Conservation (phyloP, 208 protist genomes). For the Leishmania lainsoni region DNA sequence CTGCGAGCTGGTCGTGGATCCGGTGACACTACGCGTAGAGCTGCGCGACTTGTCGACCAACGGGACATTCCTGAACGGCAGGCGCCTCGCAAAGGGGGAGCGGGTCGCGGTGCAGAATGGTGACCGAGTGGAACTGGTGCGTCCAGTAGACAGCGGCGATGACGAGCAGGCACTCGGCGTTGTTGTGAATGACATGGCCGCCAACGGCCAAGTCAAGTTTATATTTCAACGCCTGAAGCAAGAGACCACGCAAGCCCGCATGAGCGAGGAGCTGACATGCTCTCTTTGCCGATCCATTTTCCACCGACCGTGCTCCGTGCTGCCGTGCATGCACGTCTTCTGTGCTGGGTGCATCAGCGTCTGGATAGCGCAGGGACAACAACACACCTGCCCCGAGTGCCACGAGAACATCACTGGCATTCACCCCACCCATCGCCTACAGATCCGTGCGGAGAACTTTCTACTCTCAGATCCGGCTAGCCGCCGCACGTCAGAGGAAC, state of each 20-base stretch:
- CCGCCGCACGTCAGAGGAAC: constrained; percentile 44
- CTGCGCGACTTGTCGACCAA: constrained; percentile 79
- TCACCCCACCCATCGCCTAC: constrained; percentile 80
- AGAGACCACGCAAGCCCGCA: constrained; percentile 34
- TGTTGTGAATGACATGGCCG: background rate
- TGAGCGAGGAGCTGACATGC: constrained; percentile 81
- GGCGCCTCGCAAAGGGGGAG: constrained; percentile 45
- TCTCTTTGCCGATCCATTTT: constrained; percentile 69
- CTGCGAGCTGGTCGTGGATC: constrained; percentile 69
- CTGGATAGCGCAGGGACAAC: constrained; percentile 41
- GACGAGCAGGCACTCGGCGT: too few relatives aligned
- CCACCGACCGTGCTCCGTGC: constrained; percentile 69
- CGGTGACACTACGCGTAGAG: constrained; percentile 50
- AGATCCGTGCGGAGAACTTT: constrained; percentile 73
- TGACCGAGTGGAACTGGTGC: constrained; percentile 54
- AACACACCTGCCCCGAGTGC: constrained; percentile 73
- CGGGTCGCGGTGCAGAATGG: constrained; percentile 52
- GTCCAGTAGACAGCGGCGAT: constrained; percentile 17
- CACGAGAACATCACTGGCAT: constrained; percentile 51
- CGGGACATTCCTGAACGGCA: constrained; percentile 78
- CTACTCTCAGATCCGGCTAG: constrained; percentile 46
- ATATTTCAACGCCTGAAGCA: constrained; percentile 62
- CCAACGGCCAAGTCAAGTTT: constrained; percentile 41
- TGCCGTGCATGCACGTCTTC: constrained; percentile 92
- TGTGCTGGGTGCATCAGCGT: constrained; percentile 82